A percentile compares a stretch with the other conserved stretches of the same genome.
phyloP scores from a whole-genome alignment of 805 yeast species.

The Blastobotrys mokoenaii region DNA sequence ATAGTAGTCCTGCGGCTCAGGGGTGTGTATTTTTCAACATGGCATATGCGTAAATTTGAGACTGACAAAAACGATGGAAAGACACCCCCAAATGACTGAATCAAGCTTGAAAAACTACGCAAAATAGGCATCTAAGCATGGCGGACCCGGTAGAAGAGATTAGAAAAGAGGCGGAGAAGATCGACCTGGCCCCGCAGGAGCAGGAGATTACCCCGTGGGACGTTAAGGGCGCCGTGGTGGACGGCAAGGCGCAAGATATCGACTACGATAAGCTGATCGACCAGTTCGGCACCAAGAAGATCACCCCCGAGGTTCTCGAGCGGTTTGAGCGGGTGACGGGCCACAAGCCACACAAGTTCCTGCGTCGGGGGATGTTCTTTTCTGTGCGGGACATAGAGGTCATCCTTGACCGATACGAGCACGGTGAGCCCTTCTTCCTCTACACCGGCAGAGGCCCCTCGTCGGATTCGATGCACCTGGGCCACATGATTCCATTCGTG shows the following conservation, averaged over 20 bases:
- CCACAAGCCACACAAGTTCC: slow-evolving; percentile 78
- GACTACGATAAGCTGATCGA: slow-evolving; percentile 83
- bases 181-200: slow-evolving; percentile 8
- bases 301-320: slow-evolving; percentile 59
- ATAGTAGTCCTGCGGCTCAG: too few species aligned
- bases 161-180: slow-evolving; percentile 1
- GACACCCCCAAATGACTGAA: neutral
- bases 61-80: neutral
- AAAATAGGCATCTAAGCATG: too few species aligned
- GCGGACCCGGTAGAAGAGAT: neutral
- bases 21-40: too few species aligned
- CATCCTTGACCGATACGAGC: slow-evolving; percentile 84
- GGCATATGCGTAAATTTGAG: too few species aligned
- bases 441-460: slow-evolving; percentile 98
- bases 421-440: slow-evolving; percentile 88
- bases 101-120: too few species aligned
- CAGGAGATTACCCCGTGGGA: slow-evolving; percentile 94
- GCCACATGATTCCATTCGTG: slow-evolving; percentile 91
- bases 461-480: slow-evolving; percentile 88
- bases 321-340: slow-evolving; percentile 83
- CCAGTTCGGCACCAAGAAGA: slow-evolving; percentile 78
- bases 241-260: slow-evolving; percentile 83
- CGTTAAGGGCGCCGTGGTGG: slow-evolving; percentile 96
- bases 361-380: slow-evolving; percentile 87
- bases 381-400: slow-evolving; percentile 60